phyloP scores from a whole-genome alignment of 2,329 filamentous ascomycete species.

The Calonectria pauciramosa region DNA sequence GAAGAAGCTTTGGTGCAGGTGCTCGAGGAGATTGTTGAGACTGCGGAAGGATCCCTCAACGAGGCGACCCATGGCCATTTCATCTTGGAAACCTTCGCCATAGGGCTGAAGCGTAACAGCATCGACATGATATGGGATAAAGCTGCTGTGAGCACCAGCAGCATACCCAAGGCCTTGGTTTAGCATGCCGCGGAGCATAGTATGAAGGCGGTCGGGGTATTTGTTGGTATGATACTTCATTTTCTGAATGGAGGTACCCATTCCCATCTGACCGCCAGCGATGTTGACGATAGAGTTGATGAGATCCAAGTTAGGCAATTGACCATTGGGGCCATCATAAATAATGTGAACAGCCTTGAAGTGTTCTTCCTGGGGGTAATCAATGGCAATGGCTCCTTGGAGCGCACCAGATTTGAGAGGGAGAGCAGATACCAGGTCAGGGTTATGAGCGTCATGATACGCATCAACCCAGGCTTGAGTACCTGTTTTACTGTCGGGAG shows the following conservation, averaged over 20 bases:
- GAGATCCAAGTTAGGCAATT: slow-evolving; percentile 94
- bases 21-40: slow-evolving; percentile 95
- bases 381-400: slow-evolving; percentile 92
- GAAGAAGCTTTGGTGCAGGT: slow-evolving; percentile 99
- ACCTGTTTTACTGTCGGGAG: slow-evolving; percentile 89
- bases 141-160: slow-evolving; percentile 92
- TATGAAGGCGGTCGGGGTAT: slow-evolving; percentile 86
- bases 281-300: slow-evolving; percentile 95
- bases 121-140: slow-evolving; percentile 98
- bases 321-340: slow-evolving; percentile 96
- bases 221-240: slow-evolving; percentile 86
- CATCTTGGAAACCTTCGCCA: slow-evolving; percentile 95
- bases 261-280: slow-evolving; percentile 91
- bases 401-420: slow-evolving; percentile 93
- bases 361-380: slow-evolving; percentile 86
- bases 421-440: slow-evolving; percentile 78
- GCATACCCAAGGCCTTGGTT: slow-evolving; percentile 91
- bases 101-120: slow-evolving; percentile 93
- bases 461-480: slow-evolving; percentile 98
- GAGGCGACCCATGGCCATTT: slow-evolving; percentile 93
- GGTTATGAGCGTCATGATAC: slow-evolving; percentile 91
- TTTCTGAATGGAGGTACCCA: slow-evolving; percentile 85
- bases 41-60: slow-evolving; percentile 93
- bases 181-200: slow-evolving; percentile 93
- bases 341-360: slow-evolving; percentile 92